phyloP scores from a whole-genome alignment of 495 filamentous ascomycete species.

The Pyrenula aspistea region DNA sequence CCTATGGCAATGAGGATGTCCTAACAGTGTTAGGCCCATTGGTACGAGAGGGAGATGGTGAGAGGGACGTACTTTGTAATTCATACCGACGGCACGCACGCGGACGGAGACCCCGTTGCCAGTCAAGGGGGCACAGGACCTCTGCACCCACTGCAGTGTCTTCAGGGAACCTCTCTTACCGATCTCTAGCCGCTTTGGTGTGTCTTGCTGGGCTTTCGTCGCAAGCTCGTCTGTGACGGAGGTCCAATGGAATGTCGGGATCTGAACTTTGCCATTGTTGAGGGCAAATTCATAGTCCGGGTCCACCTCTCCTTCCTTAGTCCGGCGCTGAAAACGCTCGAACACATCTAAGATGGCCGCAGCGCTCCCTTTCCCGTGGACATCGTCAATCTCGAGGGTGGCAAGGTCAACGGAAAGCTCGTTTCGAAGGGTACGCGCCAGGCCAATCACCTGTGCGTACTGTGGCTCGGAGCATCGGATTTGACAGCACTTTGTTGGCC shows the following conservation, averaged over 20 bases:
- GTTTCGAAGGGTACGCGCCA: background rate
- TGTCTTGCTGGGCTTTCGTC: background rate
- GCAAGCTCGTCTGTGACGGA: background rate
- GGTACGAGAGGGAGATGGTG: too few species aligned
- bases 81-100: conserved; percentile 14
- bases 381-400: background rate
- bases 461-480: background rate
- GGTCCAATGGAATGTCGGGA: background rate
- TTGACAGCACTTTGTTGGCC: too few species aligned
- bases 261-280: background rate
- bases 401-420: background rate
- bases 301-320: background rate
- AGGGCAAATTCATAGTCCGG: background rate
- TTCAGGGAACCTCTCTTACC: background rate
- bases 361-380: background rate
- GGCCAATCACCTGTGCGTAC: background rate
- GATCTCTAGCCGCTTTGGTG: background rate
- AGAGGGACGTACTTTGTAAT: conserved; percentile 26
- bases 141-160: background rate
- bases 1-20: too few species aligned
- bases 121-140: too few species aligned
- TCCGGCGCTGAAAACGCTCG: background rate
- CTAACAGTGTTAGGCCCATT: too few species aligned
- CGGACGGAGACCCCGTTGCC: too few species aligned
- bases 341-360: background rate